Base-by-base conservation (phyloP, 768 basidiomycete species). In the Lactarius sp. region DNA sequence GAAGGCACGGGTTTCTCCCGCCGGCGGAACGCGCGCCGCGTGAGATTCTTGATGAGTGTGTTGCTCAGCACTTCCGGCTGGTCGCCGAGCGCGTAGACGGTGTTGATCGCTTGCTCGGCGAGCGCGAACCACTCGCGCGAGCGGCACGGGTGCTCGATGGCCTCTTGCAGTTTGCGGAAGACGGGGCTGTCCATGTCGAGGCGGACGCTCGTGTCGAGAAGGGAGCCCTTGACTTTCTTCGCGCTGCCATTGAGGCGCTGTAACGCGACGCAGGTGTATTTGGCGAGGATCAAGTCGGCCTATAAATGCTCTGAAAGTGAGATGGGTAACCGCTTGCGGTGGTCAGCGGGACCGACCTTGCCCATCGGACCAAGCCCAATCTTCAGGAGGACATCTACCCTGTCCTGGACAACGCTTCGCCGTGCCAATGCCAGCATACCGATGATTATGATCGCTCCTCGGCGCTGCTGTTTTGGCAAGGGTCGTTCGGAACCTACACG, bases 211-310 rank as follows among this genome's bases (percentile, higher is more conserved):
- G 92, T 94, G 78, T 97, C 92, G 20, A 85, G 78, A 8, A 97
- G 81, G 0, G 94, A 98, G 4, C 95, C 96, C 79, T 99, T 99
- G 64, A 99, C 85, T 72, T 98, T 99, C 79, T 99, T 99, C 34
- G 85, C 91, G 68, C 91, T 95, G 2, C 97, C 97, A 54, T 92
- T 92, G 9, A 99, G 79, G 0, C 97, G 83, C 67, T 96, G 94
- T 49, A 98, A 77, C 0, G 94, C 94, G 55, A 98, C 85, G 71
- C 94, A 98, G 0, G 94, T 97, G 71, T 97, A 98, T 52, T 92
- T 82, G 0, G 95, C 94, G 18, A 98, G 84, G 1, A 87, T 92
- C 27, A 95, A 80, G 72, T 99, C 97, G 8, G 82, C 77, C 95
- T 98, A 68, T 27, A 44, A 7, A 14, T 6, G 20, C 13, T 12